Evolutionary conservation across 805 yeast genomes (phyloP).

Genomic region (Metschnikowia gelsemii): DNA sequence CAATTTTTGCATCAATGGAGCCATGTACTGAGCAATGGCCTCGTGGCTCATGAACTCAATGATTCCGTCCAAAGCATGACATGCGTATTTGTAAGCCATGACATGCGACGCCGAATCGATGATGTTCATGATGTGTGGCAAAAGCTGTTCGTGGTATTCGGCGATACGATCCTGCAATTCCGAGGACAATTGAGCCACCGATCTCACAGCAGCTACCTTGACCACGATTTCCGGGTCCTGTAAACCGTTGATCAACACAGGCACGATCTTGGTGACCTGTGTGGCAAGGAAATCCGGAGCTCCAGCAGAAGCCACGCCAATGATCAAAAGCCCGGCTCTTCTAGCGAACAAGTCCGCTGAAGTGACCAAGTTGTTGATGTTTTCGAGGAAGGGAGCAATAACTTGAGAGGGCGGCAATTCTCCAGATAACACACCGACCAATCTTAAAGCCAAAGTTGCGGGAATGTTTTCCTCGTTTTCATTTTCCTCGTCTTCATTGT

Average conservation of each 20-base stretch:
- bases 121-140: slow-evolving; percentile 83
- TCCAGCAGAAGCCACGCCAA: slow-evolving; percentile 84
- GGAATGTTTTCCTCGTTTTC: slow-evolving; percentile 92
- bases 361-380: slow-evolving; percentile 45
- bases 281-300: slow-evolving; percentile 89
- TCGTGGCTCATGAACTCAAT: slow-evolving; percentile 89
- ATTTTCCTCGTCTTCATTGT: slow-evolving; percentile 82
- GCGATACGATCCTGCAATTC: slow-evolving; percentile 86
- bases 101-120: slow-evolving; percentile 83
- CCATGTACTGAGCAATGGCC: slow-evolving; percentile 76
- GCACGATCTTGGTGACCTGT: slow-evolving; percentile 71
- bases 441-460: slow-evolving; percentile 70
- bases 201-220: slow-evolving; percentile 80
- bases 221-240: slow-evolving; percentile 74
- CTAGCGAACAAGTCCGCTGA: slow-evolving; percentile 73
- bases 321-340: slow-evolving; percentile 80
- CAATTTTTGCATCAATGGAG: slow-evolving; percentile 85
- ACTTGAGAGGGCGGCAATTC: slow-evolving; percentile 94
- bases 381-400: slow-evolving; percentile 72
- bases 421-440: slow-evolving; percentile 72
- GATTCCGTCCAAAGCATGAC: slow-evolving; percentile 86
- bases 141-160: slow-evolving; percentile 73
- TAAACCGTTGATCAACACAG: slow-evolving; percentile 71
- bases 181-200: slow-evolving; percentile 72
- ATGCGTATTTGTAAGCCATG: slow-evolving; percentile 85